These are phyloP conservation scores for Phascolomyces articulosus DNA, from an alignment of 371 early-diverging fungal species.

Conservation along the genomic window DNA sequence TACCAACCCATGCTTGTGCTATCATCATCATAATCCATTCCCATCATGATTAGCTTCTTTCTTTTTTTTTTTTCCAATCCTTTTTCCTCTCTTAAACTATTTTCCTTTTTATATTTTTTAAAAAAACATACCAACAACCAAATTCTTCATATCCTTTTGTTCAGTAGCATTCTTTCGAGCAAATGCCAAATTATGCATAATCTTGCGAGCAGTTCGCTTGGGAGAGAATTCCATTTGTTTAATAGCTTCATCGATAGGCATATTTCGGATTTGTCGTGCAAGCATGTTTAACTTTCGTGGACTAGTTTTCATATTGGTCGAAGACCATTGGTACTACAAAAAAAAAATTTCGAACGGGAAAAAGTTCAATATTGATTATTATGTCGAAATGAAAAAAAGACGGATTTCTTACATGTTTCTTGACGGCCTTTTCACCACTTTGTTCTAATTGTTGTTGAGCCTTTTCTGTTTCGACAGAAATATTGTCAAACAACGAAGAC, in stretches of 20 bases:
- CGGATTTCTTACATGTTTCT: slow-evolving; percentile 43
- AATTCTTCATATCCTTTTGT: slow-evolving; percentile 70
- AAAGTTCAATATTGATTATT: not conserved
- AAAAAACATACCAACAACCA: slow-evolving; percentile 47
- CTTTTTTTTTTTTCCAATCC: not conserved
- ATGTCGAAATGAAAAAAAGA: not conserved
- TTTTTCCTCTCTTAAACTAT: not conserved
- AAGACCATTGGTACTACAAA: slow-evolving; percentile 67
- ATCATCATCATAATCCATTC: not conserved
- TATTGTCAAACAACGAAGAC: slow-evolving; percentile 61
- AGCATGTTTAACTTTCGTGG: slow-evolving; percentile 86
- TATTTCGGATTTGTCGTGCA: slow-evolving; percentile 82
- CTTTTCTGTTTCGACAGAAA: slow-evolving; percentile 46
- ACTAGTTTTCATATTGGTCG: slow-evolving; percentile 73
- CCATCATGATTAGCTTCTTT: slow-evolving; percentile 5
- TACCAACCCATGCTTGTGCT: slow-evolving; percentile 90
- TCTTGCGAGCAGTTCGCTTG: slow-evolving; percentile 75
- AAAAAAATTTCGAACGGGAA: not conserved
- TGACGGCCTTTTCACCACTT: slow-evolving; percentile 33
- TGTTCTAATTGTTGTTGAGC: slow-evolving; percentile 17
- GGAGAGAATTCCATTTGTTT: slow-evolving; percentile 86
- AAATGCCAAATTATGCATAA: slow-evolving; percentile 74
- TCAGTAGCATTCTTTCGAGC: slow-evolving; percentile 73
- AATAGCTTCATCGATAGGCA: slow-evolving; percentile 82
- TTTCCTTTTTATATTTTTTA: not conserved